These are phyloP conservation scores for Neoarthrinium moseri DNA, from an alignment of 2,329 filamentous ascomycete species.

Conservation along the genomic window DNA sequence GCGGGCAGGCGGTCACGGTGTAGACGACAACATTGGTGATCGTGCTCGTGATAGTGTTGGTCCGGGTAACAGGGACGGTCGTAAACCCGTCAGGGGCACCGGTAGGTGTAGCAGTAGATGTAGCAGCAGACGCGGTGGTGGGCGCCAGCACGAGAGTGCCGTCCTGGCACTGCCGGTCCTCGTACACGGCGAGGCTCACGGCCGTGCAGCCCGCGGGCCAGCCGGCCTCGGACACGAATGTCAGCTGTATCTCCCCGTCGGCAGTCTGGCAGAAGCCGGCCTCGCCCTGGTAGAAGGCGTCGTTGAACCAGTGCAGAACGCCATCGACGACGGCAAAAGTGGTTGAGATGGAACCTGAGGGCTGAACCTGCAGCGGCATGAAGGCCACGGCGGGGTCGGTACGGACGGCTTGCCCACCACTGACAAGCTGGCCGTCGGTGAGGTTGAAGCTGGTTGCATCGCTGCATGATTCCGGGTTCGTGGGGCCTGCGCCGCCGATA, in stretches of 20 bases:
- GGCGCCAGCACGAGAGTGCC: neutral
- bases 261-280: conserved; percentile 15
- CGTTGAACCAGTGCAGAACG: conserved; percentile 16
- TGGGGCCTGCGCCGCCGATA: conserved; percentile 13
- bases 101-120: neutral
- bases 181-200: conserved; percentile 3
- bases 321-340: conserved; percentile 5
- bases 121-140: neutral
- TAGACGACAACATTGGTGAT: conserved; percentile 20
- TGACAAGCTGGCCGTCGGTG: conserved; percentile 11
- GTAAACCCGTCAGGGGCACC: neutral
- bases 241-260: conserved; percentile 12
- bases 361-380: conserved; percentile 8
- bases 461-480: conserved; percentile 13
- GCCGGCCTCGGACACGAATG: conserved; percentile 4
- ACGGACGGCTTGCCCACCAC: conserved; percentile 12
- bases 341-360: conserved; percentile 3
- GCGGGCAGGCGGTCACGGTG: conserved; percentile 15
- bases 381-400: conserved; percentile 9
- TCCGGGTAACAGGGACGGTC: conserved; percentile 6
- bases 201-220: conserved; percentile 8
- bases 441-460: conserved; percentile 14
- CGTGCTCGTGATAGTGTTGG: conserved; percentile 18
- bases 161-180: neutral
- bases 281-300: conserved; percentile 9